Evolutionary conservation across 176 grass and related monocot species (phyloP), one percentile per base, ranked within the genome.

Genomic region (Avena eriantha): DNA sequence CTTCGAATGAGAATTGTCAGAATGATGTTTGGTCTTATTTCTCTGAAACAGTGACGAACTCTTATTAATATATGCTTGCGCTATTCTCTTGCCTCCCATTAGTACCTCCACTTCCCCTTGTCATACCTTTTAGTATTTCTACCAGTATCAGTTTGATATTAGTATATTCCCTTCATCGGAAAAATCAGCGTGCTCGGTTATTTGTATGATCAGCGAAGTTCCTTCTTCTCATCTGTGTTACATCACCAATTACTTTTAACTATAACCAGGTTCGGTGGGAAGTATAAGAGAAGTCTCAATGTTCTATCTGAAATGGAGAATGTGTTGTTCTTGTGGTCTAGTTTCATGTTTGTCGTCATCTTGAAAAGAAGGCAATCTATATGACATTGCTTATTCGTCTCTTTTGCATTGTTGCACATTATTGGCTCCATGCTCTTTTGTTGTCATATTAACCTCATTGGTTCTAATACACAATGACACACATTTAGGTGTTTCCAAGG

Each of bases 301-400:
- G 15, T 53, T 67, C 29, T 67, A 12, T 39, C 24, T 50, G 41
- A 39, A 73, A 34, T 34, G 26, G 4, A 15, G 18, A 24, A 50
- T 51, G 23, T 66, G 0, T 12, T 84, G 36, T 39, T 34, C 45
- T 50, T 48, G 15, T 76, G 15, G 2, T 76, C 56, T 85, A 53
- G 60, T 43, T 16, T 53, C 21, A 43, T 56, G 10, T 67, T 77
- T 66, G 45, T 77, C 7, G 6, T 69, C 83, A 78, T 78, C 21
- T 65, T 10, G 83, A 41, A 21, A n/a, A 17, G 53, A 51, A 68
- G 8, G 53, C 21, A 45, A 39, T 31, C 5, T 85, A 19, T 50
- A 48, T 54, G 47, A 9, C 58, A 55, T 53, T 78, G 60, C 77
- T 76, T 78, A 13, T 85, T 56, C 67, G 15, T 69, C 47, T 41